Evolutionary conservation across 352 stramenopile genomes (phyloP).

Genomic region (Elongisporangium senticosum): DNA sequence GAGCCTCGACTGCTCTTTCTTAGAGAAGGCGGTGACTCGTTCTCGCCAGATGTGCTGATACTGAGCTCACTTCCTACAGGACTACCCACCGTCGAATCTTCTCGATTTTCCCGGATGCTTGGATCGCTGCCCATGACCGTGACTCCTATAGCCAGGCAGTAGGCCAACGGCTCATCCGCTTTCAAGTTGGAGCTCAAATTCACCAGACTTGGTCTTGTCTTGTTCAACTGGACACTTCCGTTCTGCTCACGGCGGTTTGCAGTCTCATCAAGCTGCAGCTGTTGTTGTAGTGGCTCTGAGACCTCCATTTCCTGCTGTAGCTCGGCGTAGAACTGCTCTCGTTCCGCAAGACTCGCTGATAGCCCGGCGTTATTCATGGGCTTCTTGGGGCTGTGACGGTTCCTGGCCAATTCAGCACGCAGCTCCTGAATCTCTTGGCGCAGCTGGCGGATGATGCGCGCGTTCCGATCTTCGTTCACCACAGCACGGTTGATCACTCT

Average conservation of each 20-base stretch:
- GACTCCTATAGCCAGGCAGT: slow-evolving; percentile 32
- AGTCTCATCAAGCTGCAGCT: slow-evolving; percentile 1
- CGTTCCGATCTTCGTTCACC: slow-evolving; percentile 82
- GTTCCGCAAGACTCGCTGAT: slow-evolving; percentile 33
- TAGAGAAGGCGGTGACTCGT: slow-evolving; percentile 1
- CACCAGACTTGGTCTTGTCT: slow-evolving; percentile 37
- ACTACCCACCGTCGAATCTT: background rate
- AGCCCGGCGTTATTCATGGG: slow-evolving; percentile 20
- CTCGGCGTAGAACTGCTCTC: slow-evolving; percentile 40
- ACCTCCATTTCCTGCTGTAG: slow-evolving; percentile 45
- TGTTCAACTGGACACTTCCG: slow-evolving; percentile 22
- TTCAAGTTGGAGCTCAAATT: slow-evolving; percentile 29
- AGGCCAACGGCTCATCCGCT: slow-evolving; percentile 27
- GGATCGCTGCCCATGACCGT: slow-evolving; percentile 43
- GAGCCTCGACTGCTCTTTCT: slow-evolving; percentile 22
- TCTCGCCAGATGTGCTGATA: background rate
- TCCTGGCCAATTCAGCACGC: slow-evolving; percentile 26
- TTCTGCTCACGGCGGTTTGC: background rate
- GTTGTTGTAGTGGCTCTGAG: slow-evolving; percentile 27
- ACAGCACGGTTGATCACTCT: slow-evolving; percentile 78
- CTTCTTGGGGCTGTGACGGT: slow-evolving; percentile 25
- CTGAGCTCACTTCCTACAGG: background rate
- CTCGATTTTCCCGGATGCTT: background rate
- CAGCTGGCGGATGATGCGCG: slow-evolving; percentile 67
- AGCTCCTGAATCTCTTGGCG: slow-evolving; percentile 68